Conservation (phyloP, 768 basidiomycete genomes). For the Tylopilus cervinicoccineus region DNA sequence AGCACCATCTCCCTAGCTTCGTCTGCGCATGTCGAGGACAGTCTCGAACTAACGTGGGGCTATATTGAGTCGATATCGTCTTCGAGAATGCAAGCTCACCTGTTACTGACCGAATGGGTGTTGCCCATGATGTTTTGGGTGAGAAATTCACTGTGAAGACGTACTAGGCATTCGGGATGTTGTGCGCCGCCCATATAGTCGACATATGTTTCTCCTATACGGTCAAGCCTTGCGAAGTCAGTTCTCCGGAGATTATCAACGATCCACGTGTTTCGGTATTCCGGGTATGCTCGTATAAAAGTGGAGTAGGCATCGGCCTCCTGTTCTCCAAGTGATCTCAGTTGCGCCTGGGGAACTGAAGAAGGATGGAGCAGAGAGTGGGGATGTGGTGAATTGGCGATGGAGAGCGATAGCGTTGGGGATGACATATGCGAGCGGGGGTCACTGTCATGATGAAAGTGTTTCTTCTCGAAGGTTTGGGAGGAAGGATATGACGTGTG, state of each 20-base stretch:
- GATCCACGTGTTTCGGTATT: slow-evolving; percentile 68
- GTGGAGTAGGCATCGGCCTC: slow-evolving; percentile 42
- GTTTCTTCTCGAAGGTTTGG: slow-evolving; percentile 34
- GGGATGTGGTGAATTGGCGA: not conserved
- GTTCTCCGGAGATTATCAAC: slow-evolving; percentile 62
- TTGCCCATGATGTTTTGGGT: slow-evolving; percentile 68
- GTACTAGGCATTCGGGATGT: slow-evolving; percentile 75
- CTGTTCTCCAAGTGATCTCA: slow-evolving; percentile 28
- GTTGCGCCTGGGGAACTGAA: slow-evolving; percentile 23
- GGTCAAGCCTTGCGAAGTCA: slow-evolving; percentile 58
- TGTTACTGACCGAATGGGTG: slow-evolving; percentile 79
- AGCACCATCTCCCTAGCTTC: slow-evolving; percentile 73
- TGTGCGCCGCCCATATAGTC: slow-evolving; percentile 86
- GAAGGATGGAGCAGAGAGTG: slow-evolving; percentile 5
- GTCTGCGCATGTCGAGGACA: slow-evolving; percentile 61
- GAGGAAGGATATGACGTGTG: slow-evolving; percentile 33
- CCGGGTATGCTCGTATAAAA: slow-evolving; percentile 45
- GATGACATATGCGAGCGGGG: not conserved
- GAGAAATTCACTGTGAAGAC: slow-evolving; percentile 66
- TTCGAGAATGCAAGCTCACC: slow-evolving; percentile 38
- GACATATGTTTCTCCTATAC: slow-evolving; percentile 68
- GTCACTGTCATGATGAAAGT: slow-evolving; percentile 8
- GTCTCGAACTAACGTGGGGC: slow-evolving; percentile 49
- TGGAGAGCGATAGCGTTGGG: not conserved
- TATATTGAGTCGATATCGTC: not conserved